A percentile compares a stretch with the other conserved stretches of the same genome.
These are phyloP conservation scores for Suhomyces sp. DNA, from an alignment of 805 yeast genomes.

Conservation along the genomic window DNA sequence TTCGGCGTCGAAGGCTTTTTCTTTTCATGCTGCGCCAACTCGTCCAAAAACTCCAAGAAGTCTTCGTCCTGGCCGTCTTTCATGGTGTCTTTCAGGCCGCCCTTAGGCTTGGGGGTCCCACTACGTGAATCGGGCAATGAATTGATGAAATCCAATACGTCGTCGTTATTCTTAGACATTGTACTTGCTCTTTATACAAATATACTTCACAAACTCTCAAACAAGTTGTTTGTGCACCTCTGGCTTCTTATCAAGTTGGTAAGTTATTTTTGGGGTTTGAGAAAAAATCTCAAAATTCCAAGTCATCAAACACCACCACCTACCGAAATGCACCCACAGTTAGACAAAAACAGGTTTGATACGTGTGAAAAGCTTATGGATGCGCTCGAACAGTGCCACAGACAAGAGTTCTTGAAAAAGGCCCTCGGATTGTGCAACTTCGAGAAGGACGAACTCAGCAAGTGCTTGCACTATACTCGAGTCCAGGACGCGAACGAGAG, in stretches of 20 bases:
- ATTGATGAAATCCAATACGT: slow-evolving; percentile 75
- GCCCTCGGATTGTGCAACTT: slow-evolving; percentile 83
- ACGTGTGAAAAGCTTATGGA: slow-evolving; percentile 78
- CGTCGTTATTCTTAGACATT: slow-evolving; percentile 49
- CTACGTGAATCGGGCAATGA: slow-evolving; percentile 64
- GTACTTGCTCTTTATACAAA: not conserved
- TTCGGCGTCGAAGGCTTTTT: slow-evolving; percentile 26
- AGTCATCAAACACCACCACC: not conserved
- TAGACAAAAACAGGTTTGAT: slow-evolving; percentile 41
- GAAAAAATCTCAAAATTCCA: not conserved
- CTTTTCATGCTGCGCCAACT: slow-evolving; percentile 62
- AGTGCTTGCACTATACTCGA: slow-evolving; percentile 80
- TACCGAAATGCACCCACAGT: slow-evolving; percentile 42
- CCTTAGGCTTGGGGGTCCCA: slow-evolving; percentile 30
- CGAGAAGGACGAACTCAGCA: slow-evolving; percentile 71
- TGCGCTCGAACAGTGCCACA: slow-evolving; percentile 88
- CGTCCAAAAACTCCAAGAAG: slow-evolving; percentile 59
- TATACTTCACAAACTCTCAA: not conserved
- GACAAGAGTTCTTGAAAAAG: slow-evolving; percentile 60
- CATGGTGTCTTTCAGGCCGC: slow-evolving; percentile 15
- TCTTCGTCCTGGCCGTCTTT: slow-evolving; percentile 47
- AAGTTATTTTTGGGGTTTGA: not conserved
- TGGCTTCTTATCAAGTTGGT: not conserved
- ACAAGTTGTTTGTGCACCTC: not conserved
- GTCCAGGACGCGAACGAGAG: slow-evolving; percentile 56